Evolutionary conservation across 108 stramenopile genomes (phyloP), one percentile per base, ranked within the genome.

Genomic region (Cyclotella atomus): DNA sequence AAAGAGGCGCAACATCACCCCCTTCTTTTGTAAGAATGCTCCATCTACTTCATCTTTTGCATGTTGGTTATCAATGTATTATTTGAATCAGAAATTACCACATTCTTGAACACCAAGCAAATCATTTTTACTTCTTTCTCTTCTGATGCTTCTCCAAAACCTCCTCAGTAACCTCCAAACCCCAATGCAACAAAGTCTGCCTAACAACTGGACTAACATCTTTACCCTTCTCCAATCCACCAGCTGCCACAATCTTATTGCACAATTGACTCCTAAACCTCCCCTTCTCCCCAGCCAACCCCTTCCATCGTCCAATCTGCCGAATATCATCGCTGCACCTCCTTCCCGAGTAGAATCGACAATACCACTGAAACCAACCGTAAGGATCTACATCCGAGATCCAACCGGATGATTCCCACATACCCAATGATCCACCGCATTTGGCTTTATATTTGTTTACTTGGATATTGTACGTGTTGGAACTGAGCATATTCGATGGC

Each of bases 331-430:
- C 95, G 20, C 77, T 68, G 50, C 86, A 93, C 30, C 97, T 77
- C 17, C 97, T 69, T 32, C 98, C 98, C 46, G 86, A 84, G 56
- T 95, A 97, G 28, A 98, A 99, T 20, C 97, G 91, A 82, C 97
- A 98, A 73, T 99, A 99, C 98, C 98, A 99, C 71, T 97, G 93
- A 75, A 99, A 99, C 97, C 97, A 98, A 28, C 98, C 98, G 79
- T 97, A 99, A 1, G 98, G 98, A 80, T 98, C 97, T 4, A 43
- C 44, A 27, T 87, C 84, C n/a, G 73, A 57, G 54, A 96, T 97
- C 96, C 96, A 98, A 19, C 97, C 96, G 25, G 71, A 79, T 12
- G 59, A 57, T 68, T 97, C 97, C 97, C 97, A 97, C 95, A 95
- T 97, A 19, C 94, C 91, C 33, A 98, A 68, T 30, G 84, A 86